phyloP scores from a whole-genome alignment of 192 early-diverging fungal species.

The Funneliformis geosporum region DNA sequence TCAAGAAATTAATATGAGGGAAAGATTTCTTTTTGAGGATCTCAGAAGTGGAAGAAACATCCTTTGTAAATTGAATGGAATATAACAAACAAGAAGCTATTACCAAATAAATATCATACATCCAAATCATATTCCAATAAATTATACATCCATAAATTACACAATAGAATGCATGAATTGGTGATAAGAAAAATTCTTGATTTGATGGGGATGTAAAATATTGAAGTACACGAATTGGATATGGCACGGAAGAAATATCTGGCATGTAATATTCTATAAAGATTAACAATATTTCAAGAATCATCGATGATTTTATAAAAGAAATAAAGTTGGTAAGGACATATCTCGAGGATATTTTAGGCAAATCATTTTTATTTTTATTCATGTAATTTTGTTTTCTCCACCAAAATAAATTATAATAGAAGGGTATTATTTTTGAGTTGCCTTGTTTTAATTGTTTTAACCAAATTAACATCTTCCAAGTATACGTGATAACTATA shows the following conservation, averaged over 20 bases:
- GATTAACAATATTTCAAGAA: background rate
- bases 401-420: background rate
- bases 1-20: background rate
- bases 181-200: background rate
- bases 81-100: background rate
- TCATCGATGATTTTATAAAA: background rate
- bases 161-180: background rate
- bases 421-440: background rate
- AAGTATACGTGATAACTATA: background rate
- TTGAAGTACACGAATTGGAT: background rate
- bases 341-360: background rate
- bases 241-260: background rate
- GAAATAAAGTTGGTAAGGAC: background rate
- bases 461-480: background rate
- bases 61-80: background rate
- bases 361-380: background rate
- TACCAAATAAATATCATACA: background rate
- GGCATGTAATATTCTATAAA: background rate
- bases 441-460: background rate
- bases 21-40: background rate
- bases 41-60: background rate
- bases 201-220: background rate
- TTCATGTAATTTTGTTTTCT: background rate
- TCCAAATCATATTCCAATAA: background rate
- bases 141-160: background rate